phyloP scores from a whole-genome alignment of 208 protist species.

The Porcisia hertigi region DNA sequence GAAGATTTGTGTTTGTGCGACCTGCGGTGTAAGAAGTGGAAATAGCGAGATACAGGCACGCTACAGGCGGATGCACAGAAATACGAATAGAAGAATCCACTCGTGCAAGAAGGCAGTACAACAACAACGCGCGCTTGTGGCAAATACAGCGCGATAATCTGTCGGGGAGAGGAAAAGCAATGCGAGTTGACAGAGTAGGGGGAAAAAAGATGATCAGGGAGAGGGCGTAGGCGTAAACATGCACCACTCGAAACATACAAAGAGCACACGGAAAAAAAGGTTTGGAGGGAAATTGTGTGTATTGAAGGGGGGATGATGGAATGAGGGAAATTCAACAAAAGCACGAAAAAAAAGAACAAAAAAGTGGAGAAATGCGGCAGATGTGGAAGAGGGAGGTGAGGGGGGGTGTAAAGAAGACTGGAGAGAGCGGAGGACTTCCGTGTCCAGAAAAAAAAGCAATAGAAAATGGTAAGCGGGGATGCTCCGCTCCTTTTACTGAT shows the following conservation, averaged over 20 bases:
- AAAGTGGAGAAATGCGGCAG: slow-evolving; percentile 1
- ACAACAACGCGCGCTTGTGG: not conserved
- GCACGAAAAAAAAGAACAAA: not conserved
- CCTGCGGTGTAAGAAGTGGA: not conserved
- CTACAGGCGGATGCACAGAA: not conserved
- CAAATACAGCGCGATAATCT: not conserved
- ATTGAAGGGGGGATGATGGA: too few relatives aligned
- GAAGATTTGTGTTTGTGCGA: not conserved
- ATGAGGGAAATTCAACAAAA: not conserved
- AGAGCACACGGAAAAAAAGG: too few relatives aligned
- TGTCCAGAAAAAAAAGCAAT: not conserved
- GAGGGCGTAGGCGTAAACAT: not conserved
- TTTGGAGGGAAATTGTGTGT: not conserved
- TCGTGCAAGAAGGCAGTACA: not conserved
- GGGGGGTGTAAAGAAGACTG: not conserved
- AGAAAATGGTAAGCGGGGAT: not conserved
- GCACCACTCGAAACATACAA: not conserved
- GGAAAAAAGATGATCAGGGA: not conserved
- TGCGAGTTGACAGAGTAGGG: not conserved
- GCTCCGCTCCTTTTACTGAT: not conserved
- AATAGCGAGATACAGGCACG: not conserved
- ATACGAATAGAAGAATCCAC: not conserved
- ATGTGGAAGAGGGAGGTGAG: not conserved
- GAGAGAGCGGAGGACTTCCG: not conserved
- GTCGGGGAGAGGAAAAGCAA: slow-evolving; percentile 9